Evolutionary conservation across 768 basidiomycete species (phyloP).

Genomic region (Udeniomyces megalosporus): DNA sequence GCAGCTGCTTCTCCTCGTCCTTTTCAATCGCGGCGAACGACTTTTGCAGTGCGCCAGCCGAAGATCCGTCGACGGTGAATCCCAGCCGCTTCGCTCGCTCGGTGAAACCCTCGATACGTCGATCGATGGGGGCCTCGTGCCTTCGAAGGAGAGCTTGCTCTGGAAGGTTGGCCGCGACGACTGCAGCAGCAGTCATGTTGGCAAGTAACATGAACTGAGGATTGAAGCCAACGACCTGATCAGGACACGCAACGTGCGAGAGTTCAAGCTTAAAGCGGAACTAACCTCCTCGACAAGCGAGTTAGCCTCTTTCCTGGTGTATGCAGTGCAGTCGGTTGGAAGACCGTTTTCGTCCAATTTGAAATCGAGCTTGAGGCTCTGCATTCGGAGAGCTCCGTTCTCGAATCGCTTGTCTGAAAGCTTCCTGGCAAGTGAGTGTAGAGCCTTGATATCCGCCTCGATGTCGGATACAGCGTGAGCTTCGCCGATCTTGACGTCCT

Average conservation of each 20-base stretch:
- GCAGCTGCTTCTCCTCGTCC: conserved; percentile 53
- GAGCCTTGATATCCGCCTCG: conserved; percentile 54
- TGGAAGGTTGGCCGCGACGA: conserved; percentile 81
- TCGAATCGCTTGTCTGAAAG: conserved; percentile 58
- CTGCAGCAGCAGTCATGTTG: conserved; percentile 78
- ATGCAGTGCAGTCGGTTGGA: conserved; percentile 60
- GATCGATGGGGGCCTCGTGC: conserved; percentile 81
- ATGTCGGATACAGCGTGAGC: conserved; percentile 48
- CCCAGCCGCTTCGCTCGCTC: conserved; percentile 74
- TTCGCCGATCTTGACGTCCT: conserved; percentile 37
- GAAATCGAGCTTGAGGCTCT: conserved; percentile 58
- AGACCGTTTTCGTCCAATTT: conserved; percentile 56
- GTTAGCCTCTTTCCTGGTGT: conserved; percentile 54
- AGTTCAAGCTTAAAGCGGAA: not conserved
- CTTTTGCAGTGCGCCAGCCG: conserved; percentile 63
- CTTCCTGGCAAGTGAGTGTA: conserved; percentile 53
- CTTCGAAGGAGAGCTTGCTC: conserved; percentile 94
- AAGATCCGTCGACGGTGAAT: conserved; percentile 60
- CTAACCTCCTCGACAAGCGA: conserved; percentile 73
- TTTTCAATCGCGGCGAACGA: conserved; percentile 63
- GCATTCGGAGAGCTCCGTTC: conserved; percentile 57
- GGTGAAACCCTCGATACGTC: conserved; percentile 62
- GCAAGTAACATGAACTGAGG: conserved; percentile 79
- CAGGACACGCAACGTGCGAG: no score
- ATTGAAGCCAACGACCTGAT: not conserved